Base-by-base conservation (phyloP, 768 basidiomycete genomes). In the Saitozyma sp. region DNA sequence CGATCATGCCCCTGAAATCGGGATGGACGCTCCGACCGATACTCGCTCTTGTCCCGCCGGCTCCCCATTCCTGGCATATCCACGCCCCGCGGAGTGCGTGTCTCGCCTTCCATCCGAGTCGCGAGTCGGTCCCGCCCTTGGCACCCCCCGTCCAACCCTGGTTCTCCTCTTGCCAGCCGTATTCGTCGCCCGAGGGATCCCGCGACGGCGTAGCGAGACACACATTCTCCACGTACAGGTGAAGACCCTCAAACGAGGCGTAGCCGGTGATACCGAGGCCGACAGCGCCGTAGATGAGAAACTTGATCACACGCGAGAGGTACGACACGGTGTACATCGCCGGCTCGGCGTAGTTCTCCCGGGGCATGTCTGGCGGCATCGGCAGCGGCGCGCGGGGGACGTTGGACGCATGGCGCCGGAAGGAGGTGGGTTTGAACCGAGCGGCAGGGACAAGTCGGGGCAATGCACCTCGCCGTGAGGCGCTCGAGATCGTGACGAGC, bases 21-120 rank as follows among this genome's bases (percentile, higher is more conserved):
- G 69, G 68, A 50, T 67, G 70, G 17, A 70, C 51, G 8, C 58
- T 52, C 20, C 61, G 39, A 29, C 57, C 56, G 16, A 75, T 70
- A 43, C 63, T 54, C 1, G 57, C 63, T 1, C 55, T 42, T 10
- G 67, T 60, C 10, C 64, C 62, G 6, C 76, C 76, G 16, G 65
- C 67, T 14, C 76, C 76, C 61, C 63, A 68, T 41, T 73, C 64
- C 54, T 76, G 71, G 57, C 71, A 71, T 13, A 75, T 69, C 76
- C 76, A 78, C 39, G 76, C 76, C 7, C 70, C 73, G 52, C 76
- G 56, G 16, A 78, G 54, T 6, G 73, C 70, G 65, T 74, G 73
- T 14, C 76, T 62, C 9, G 66, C 73, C 61, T 73, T 74, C 54
- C 70, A 69, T 14, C 76, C 74, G 5, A 78, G 61, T 51, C 62